phyloP scores from a whole-genome alignment of 768 basidiomycete genomes.

The Plicaturopsis crispa region DNA sequence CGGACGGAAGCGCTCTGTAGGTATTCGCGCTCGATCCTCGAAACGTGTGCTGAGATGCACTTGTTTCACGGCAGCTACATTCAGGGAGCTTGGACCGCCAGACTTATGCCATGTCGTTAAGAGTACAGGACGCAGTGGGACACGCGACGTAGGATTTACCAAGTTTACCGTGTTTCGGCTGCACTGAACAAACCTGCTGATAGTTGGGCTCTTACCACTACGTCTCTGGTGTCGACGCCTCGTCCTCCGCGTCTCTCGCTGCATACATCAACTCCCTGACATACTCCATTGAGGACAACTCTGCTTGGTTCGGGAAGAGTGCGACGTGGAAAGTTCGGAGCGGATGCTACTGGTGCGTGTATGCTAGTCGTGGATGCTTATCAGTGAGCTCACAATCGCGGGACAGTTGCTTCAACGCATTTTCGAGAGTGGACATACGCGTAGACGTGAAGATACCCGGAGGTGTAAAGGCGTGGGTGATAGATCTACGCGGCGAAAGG shows the following conservation, averaged over 20 bases:
- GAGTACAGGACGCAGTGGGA: slow-evolving; percentile 73
- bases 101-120: slow-evolving; percentile 96
- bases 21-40: slow-evolving; percentile 20
- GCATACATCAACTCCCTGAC: slow-evolving; percentile 99
- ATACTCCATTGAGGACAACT: slow-evolving; percentile 85
- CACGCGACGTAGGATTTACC: slow-evolving; percentile 68
- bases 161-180: slow-evolving; percentile 2
- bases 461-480: slow-evolving; percentile 88
- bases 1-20: slow-evolving; percentile 88
- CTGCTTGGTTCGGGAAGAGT: slow-evolving; percentile 87
- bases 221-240: slow-evolving; percentile 97
- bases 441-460: slow-evolving; percentile 99
- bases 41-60: slow-evolving; percentile 9
- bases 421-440: slow-evolving; percentile 91
- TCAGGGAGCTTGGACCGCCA: slow-evolving; percentile 95
- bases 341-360: slow-evolving; percentile 83
- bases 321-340: slow-evolving; percentile 85
- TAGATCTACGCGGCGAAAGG: slow-evolving; percentile 93
- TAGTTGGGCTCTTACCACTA: slow-evolving; percentile 97
- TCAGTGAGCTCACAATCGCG: too few relatives aligned
- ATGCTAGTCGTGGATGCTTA: too few relatives aligned
- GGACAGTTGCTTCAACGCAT: slow-evolving; percentile 91
- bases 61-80: slow-evolving; percentile 56
- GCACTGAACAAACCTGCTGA: slow-evolving; percentile 6
- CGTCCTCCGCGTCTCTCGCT: slow-evolving; percentile 93